These are phyloP conservation scores for Cryptococcus hybrid DNA, from an alignment of 1,284 basidiomycete genomes.

Conservation along the genomic window DNA sequence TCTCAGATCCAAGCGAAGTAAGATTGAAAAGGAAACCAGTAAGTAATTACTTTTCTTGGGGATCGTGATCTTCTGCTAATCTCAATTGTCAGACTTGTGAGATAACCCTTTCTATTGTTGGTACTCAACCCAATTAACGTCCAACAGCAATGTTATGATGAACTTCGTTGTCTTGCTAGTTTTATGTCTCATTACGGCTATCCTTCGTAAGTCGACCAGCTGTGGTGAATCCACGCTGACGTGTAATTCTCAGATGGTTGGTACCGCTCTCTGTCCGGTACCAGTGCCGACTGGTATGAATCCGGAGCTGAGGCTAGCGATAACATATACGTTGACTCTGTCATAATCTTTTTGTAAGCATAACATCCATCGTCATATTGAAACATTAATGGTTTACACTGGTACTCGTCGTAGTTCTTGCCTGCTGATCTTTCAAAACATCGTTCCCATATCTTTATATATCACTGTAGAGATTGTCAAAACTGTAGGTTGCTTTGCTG, in stretches of 20 bases:
- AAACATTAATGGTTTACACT: too few relatives aligned
- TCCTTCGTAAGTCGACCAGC: slow-evolving; percentile 30
- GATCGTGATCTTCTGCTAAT: neutral
- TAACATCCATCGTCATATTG: too few relatives aligned
- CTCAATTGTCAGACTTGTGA: slow-evolving; percentile 56
- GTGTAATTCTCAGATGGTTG: slow-evolving; percentile 61
- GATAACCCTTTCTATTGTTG: neutral
- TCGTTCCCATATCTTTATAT: slow-evolving; percentile 94
- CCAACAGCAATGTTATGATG: slow-evolving; percentile 73
- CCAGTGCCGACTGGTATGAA: slow-evolving; percentile 75
- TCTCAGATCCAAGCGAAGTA: slow-evolving; percentile 73
- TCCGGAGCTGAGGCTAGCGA: slow-evolving; percentile 61
- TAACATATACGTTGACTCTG: slow-evolving; percentile 67
- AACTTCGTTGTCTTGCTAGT: slow-evolving; percentile 79
- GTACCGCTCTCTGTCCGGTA: slow-evolving; percentile 61
- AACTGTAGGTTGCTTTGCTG: slow-evolving; percentile 50
- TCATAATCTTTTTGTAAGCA: slow-evolving; percentile 85
- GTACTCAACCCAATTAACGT: slow-evolving; percentile 2
- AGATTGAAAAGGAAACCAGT: slow-evolving; percentile 96
- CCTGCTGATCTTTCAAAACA: slow-evolving; percentile 95
- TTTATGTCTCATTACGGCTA: slow-evolving; percentile 67
- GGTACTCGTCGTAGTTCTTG: slow-evolving; percentile 58
- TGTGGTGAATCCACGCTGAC: too few relatives aligned
- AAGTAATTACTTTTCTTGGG: slow-evolving; percentile 4
- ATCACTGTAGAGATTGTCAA: slow-evolving; percentile 98